Conservation (phyloP, 2,329 filamentous ascomycete genomes). For the Mycosphaerella sp. region DNA sequence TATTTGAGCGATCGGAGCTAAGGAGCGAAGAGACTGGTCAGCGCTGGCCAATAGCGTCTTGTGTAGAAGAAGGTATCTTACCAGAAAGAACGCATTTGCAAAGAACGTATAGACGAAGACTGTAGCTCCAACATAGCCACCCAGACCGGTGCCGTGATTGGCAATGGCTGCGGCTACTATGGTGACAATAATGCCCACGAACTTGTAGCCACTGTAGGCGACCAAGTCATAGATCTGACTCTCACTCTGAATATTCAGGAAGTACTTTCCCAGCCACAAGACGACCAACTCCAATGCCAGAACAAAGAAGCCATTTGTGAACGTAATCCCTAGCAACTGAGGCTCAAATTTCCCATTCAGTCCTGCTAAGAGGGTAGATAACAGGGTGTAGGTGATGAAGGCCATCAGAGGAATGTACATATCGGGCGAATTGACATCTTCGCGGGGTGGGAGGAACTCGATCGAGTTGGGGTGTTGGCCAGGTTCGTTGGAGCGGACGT, state of each 20-base stretch:
- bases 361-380: constrained; percentile 84
- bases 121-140: constrained; percentile 81
- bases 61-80: constrained; percentile 41
- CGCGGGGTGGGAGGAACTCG: constrained; percentile 82
- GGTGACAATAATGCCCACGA: constrained; percentile 91
- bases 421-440: constrained; percentile 88
- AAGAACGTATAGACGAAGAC: constrained; percentile 88
- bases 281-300: constrained; percentile 84
- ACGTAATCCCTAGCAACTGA: constrained; percentile 83
- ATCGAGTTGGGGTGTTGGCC: constrained; percentile 34
- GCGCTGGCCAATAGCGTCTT: too few species aligned
- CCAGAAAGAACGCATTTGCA: constrained; percentile 91
- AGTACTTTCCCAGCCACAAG: constrained; percentile 86
- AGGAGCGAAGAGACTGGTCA: too few species aligned
- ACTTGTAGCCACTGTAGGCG: constrained; percentile 97
- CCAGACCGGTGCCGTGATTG: constrained; percentile 72
- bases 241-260: constrained; percentile 88
- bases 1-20: constrained; percentile 94
- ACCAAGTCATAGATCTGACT: constrained; percentile 89
- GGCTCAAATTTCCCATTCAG: constrained; percentile 88
- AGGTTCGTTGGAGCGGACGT: constrained; percentile 54
- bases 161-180: constrained; percentile 71
- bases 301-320: constrained; percentile 73
- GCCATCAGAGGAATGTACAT: constrained; percentile 99
- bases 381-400: constrained; percentile 90